Evolutionary conservation across 176 grass and related monocot genomes (phyloP), one percentile per base, ranked within the genome.

Genomic region (Tillandsia fasciculata): DNA sequence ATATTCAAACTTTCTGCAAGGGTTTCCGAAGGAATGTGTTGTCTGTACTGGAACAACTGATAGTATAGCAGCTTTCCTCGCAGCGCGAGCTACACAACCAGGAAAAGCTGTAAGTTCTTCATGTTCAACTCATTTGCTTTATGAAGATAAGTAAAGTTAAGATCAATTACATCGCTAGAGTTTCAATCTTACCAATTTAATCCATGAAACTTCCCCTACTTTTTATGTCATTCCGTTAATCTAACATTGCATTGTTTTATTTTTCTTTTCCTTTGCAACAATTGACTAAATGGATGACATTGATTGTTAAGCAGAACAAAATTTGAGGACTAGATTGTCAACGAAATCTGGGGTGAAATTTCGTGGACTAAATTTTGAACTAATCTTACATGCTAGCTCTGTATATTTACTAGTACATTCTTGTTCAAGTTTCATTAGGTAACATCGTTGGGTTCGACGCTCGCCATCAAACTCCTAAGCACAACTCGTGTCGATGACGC

Each of bases 401-500:
- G 54, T 59, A 15, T 42, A 59, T 18, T 29, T 13, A 71, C 27
- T 14, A 8, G 9, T 12, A 56, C 14, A 49, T 47, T 29, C 22
- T 73, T 42, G 33, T 49, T 47, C 67, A 74, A 42, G 63, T 74
- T 65, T 53, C 73, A 68, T 76, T 63, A 83, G 85, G 85, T 89
- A 52, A 89, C 85, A 15, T 92, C 85, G 42, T 52, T 96, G 70
- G 91, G 91, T 8, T 95, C 91, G 51, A 96, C 91, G 1, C 76
- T 96, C 10, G 91, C 91, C 12, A 85, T 96, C 74, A 96, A 96
- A 53, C 91, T 96, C 17, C 61, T 96, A 22, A 96, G 91, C 81
- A 24, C 26, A 12, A 70, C 56, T 48, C 83, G 81, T 0, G 81
- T 90, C 10, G 91, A 90, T 26, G 84, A 96, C 53, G 83, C 84